These are phyloP conservation scores for Spinacia oleracea DNA, from an alignment of 179 eudicot genomes.

Conservation along the genomic window DNA sequence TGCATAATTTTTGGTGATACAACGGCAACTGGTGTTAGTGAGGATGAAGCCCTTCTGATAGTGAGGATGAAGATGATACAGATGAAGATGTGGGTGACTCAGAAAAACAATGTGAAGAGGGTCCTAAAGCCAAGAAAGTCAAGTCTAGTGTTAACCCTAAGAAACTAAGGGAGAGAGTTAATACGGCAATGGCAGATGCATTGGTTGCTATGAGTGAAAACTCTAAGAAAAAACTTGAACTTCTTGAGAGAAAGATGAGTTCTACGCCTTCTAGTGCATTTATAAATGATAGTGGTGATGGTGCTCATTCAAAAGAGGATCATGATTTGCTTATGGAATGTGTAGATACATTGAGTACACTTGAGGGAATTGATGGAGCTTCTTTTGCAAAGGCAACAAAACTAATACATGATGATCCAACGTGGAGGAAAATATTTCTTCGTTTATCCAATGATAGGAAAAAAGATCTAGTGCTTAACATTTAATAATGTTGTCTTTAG, in stretches of 20 bases:
- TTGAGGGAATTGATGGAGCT: constrained; percentile 18
- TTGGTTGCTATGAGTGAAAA: constrained; percentile 5
- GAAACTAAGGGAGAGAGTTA: background rate
- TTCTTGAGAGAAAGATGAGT: background rate
- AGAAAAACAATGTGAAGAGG: constrained; percentile 4
- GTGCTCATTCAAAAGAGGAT: background rate
- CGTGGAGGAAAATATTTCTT: constrained; percentile 7
- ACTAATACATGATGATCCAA: constrained; percentile 1
- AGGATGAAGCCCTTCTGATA: too few relatives aligned
- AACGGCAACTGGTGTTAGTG: too few relatives aligned
- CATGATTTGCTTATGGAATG: background rate
- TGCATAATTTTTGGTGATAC: too few relatives aligned
- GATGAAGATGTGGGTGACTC: background rate
- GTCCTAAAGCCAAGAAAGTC: background rate
- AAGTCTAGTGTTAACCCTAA: constrained; percentile 6
- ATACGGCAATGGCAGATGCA: constrained; percentile 13
- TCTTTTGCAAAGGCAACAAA: constrained; percentile 11
- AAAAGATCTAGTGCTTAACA: background rate
- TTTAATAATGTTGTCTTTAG: background rate
- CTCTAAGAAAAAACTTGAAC: constrained; percentile 8
- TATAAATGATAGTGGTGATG: too few relatives aligned
- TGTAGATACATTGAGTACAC: background rate
- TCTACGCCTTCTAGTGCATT: background rate
- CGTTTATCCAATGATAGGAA: background rate
- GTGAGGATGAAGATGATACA: background rate